Percentiles rank a stretch among this genome's conserved stretches.
phyloP scores from a whole-genome alignment of 208 protist genomes.

The Spongospora subterranea region DNA sequence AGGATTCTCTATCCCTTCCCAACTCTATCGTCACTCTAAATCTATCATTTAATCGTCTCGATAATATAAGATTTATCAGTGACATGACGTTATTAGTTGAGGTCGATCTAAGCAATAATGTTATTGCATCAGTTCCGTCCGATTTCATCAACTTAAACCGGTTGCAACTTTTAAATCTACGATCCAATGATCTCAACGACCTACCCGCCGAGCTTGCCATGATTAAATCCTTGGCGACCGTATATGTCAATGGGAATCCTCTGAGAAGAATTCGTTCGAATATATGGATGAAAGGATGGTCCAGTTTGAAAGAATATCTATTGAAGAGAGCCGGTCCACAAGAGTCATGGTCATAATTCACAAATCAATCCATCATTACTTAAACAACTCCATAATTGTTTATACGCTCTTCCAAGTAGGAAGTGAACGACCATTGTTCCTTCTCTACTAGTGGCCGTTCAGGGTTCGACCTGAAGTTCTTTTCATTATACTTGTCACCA shows the following conservation, averaged over 20 bases:
- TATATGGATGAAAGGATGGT: not conserved
- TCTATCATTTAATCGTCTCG: not conserved
- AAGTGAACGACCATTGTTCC: no score
- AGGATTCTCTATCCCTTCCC: not conserved
- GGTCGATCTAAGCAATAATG: conserved; percentile 1
- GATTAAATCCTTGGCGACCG: not conserved
- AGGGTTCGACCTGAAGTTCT: no score
- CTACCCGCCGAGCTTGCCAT: not conserved
- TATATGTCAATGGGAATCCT: conserved; percentile 14
- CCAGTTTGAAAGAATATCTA: conserved; percentile 9
- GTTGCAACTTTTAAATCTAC: not conserved
- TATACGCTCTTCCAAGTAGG: no score
- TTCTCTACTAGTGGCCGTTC: no score
- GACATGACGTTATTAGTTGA: not conserved
- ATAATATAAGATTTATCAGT: not conserved
- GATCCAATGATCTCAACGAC: conserved; percentile 41
- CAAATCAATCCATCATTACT: no score
- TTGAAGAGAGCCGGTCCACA: not conserved
- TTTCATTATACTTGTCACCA: no score
- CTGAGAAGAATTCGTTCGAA: not conserved
- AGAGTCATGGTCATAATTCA: no score
- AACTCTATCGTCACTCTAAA: not conserved
- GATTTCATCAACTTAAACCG: not conserved
- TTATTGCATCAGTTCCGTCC: not conserved
- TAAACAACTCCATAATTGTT: no score